A percentile compares a stretch with the other conserved stretches of the same genome.
phyloP scores from a whole-genome alignment of 345 rosid genomes.

The Lepidium africanum region DNA sequence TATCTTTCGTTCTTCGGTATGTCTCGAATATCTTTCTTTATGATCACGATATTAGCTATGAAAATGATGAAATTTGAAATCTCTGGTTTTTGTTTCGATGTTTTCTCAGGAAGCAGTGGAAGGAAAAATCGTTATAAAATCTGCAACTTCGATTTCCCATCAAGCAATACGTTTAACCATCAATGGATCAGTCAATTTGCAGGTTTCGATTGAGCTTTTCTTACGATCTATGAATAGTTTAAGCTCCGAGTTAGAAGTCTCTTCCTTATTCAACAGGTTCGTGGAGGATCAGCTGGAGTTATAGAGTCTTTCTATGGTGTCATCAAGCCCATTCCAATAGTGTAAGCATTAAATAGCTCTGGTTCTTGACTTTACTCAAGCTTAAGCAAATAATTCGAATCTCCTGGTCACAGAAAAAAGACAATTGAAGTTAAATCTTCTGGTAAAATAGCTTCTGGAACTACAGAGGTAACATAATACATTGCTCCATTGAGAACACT shows the following conservation, averaged over 20 bases:
- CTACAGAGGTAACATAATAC: slow-evolving; percentile 57
- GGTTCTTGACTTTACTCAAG: neutral
- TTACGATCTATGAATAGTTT: neutral
- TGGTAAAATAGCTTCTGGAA: slow-evolving; percentile 72
- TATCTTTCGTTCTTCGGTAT: slow-evolving; percentile 60
- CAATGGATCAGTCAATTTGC: slow-evolving; percentile 68
- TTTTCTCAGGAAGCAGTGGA: slow-evolving; percentile 53
- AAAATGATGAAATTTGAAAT: neutral
- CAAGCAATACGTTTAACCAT: slow-evolving; percentile 58
- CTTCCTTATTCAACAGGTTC: slow-evolving; percentile 37
- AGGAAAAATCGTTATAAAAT: slow-evolving; percentile 65
- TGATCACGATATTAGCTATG: neutral
- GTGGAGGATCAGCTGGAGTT: slow-evolving; percentile 90
- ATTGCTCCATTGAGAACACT: too few species aligned
- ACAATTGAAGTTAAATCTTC: slow-evolving; percentile 49
- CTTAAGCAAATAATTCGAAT: neutral
- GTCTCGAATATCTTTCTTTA: neutral
- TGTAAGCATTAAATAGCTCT: slow-evolving; percentile 34
- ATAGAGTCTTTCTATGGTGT: slow-evolving; percentile 77
- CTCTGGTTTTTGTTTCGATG: neutral
- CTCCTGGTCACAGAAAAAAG: slow-evolving; percentile 42
- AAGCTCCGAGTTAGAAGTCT: neutral
- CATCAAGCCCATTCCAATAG: slow-evolving; percentile 60
- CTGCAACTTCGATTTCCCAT: slow-evolving; percentile 65
- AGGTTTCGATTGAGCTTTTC: slow-evolving; percentile 32